These are phyloP conservation scores for Talaromyces sp. DNA, from an alignment of 2,329 filamentous ascomycete genomes.

Conservation along the genomic window DNA sequence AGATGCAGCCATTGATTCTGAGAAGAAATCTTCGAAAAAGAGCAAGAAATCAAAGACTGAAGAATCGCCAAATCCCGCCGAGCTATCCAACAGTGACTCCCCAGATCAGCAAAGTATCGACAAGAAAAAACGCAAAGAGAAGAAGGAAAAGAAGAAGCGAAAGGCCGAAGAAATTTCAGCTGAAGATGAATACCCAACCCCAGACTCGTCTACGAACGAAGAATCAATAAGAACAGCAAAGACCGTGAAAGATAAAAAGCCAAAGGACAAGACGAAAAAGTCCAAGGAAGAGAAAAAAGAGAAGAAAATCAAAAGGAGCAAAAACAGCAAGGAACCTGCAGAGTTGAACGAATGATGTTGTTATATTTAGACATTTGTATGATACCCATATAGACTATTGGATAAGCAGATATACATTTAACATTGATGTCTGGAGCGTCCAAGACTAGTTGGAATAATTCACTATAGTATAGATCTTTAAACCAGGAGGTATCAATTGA, in stretches of 20 bases:
- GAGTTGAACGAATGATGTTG: conserved; percentile 25
- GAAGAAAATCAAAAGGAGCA: conserved; percentile 25
- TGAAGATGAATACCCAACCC: background rate
- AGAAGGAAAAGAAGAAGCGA: conserved; percentile 18
- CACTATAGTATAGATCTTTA: background rate
- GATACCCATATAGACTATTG: conserved; percentile 1
- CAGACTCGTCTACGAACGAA: background rate
- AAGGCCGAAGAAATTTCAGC: background rate
- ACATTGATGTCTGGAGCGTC: background rate
- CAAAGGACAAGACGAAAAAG: conserved; percentile 16
- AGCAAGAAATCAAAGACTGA: conserved; percentile 16
- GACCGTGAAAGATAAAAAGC: conserved; percentile 14
- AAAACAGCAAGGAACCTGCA: conserved; percentile 36
- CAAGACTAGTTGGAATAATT: conserved; percentile 8
- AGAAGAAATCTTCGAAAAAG: conserved; percentile 16
- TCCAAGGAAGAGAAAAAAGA: conserved; percentile 21
- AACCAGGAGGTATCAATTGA: background rate
- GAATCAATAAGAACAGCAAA: conserved; percentile 11
- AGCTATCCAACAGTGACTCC: background rate
- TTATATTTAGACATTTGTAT: background rate
- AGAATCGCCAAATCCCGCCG: background rate
- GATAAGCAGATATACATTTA: background rate
- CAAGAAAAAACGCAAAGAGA: conserved; percentile 1
- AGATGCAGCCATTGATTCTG: background rate
- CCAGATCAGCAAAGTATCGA: background rate